Percentiles rank a stretch among this genome's conserved stretches.
Evolutionary conservation across 1,139 yeast species (phyloP).

Genomic region (Pichia sp.): DNA sequence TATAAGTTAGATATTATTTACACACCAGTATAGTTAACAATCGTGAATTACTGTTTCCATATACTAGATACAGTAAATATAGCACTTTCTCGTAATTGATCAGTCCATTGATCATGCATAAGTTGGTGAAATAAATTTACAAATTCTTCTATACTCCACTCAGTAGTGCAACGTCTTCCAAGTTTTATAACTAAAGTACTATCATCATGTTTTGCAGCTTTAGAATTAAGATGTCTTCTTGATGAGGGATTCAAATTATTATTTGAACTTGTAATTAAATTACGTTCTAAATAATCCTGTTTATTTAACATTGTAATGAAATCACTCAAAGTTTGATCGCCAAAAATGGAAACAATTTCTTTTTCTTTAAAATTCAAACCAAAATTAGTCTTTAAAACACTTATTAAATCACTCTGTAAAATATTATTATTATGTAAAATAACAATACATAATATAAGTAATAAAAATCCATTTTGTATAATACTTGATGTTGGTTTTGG

Average conservation of each 20-base stretch:
- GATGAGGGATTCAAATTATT: background rate
- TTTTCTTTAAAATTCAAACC: slow-evolving; percentile 21
- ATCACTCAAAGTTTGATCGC: slow-evolving; percentile 23
- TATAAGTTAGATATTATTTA: too few species aligned
- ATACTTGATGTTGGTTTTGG: slow-evolving; percentile 25
- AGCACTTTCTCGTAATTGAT: slow-evolving; percentile 23
- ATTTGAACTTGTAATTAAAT: slow-evolving; percentile 3
- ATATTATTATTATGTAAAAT: slow-evolving; percentile 32
- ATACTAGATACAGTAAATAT: slow-evolving; percentile 21
- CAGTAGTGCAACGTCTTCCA: slow-evolving; percentile 33
- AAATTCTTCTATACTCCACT: slow-evolving; percentile 30
- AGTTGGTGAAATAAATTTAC: slow-evolving; percentile 28
- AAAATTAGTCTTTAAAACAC: slow-evolving; percentile 26
- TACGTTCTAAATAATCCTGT: slow-evolving; percentile 27
- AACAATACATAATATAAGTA: slow-evolving; percentile 29
- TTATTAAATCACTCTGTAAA: slow-evolving; percentile 30
- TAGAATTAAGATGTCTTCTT: slow-evolving; percentile 8
- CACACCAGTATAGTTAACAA: too few species aligned
- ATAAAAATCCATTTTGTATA: slow-evolving; percentile 29
- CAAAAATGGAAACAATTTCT: slow-evolving; percentile 18
- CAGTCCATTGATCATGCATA: slow-evolving; percentile 28
- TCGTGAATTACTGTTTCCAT: slow-evolving; percentile 12
- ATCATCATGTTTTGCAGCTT: slow-evolving; percentile 23
- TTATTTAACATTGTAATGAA: slow-evolving; percentile 28
- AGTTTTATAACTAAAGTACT: slow-evolving; percentile 31